Conservation (phyloP, 108 stramenopile species). For the Bacterosira constricta region DNA sequence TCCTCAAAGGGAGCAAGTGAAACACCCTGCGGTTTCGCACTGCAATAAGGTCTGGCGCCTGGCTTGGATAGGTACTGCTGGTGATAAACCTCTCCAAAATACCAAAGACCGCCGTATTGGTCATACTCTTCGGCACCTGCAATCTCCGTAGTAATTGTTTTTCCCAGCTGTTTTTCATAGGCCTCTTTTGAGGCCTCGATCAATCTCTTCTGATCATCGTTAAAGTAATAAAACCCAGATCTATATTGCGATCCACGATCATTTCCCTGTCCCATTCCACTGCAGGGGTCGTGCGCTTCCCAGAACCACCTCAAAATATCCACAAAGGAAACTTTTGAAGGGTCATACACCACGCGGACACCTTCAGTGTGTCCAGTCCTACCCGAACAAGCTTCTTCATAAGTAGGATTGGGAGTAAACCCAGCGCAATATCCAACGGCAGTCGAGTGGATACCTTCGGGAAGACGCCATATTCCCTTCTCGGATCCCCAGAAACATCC, state of each 20-base stretch:
- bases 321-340: slow-evolving; percentile 67
- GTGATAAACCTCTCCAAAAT: slow-evolving; percentile 80
- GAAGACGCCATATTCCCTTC: slow-evolving; percentile 81
- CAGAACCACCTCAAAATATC: slow-evolving; percentile 93
- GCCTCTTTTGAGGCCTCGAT: slow-evolving; percentile 68
- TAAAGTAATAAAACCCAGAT: slow-evolving; percentile 83
- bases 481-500: slow-evolving; percentile 89
- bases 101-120: slow-evolving; percentile 79
- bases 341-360: slow-evolving; percentile 84
- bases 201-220: slow-evolving; percentile 77
- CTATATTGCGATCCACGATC: slow-evolving; percentile 95
- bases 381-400: slow-evolving; percentile 88
- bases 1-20: slow-evolving; percentile 59
- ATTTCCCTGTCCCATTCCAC: slow-evolving; percentile 91
- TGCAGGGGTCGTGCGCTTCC: slow-evolving; percentile 90
- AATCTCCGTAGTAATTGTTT: slow-evolving; percentile 70
- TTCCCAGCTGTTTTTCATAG: slow-evolving; percentile 53
- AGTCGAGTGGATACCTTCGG: slow-evolving; percentile 78
- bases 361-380: slow-evolving; percentile 90
- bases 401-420: slow-evolving; percentile 87
- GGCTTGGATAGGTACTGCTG: slow-evolving; percentile 87
- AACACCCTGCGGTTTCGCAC: slow-evolving; percentile 78
- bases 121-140: slow-evolving; percentile 73
- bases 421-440: slow-evolving; percentile 94
- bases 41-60: slow-evolving; percentile 77